These are phyloP conservation scores for Hericium rajendrae DNA, from an alignment of 768 basidiomycete genomes.

Conservation along the genomic window DNA sequence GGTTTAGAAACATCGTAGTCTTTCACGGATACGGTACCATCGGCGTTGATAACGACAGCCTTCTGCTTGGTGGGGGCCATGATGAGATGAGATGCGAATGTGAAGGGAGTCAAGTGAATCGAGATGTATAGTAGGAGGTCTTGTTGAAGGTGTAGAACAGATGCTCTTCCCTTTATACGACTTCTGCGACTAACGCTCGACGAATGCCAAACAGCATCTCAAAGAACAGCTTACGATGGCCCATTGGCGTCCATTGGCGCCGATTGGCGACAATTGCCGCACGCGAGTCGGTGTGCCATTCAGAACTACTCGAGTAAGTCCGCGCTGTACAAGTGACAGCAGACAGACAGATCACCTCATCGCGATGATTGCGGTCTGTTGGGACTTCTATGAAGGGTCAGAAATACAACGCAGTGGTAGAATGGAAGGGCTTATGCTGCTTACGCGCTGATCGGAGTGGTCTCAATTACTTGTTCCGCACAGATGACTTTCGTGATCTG, in stretches of 20 bases:
- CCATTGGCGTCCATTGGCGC: neutral
- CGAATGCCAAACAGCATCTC: neutral
- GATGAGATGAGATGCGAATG: neutral
- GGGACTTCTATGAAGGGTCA: too few species aligned
- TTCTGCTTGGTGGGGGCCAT: neutral
- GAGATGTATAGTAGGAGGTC: neutral
- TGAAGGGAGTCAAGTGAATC: neutral
- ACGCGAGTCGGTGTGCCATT: neutral
- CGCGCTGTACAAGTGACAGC: too few species aligned
- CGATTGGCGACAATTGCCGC: neutral
- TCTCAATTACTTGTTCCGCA: too few species aligned
- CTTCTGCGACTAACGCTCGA: neutral
- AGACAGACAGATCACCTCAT: too few species aligned
- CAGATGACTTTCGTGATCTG: too few species aligned
- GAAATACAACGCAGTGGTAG: too few species aligned
- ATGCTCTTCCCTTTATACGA: neutral
- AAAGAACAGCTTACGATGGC: neutral
- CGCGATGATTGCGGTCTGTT: too few species aligned
- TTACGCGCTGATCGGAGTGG: too few species aligned
- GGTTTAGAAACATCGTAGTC: neutral
- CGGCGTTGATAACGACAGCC: neutral
- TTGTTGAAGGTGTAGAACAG: neutral
- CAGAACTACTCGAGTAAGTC: too few species aligned
- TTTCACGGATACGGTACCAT: neutral
- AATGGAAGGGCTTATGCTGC: too few species aligned